Evolutionary conservation across 208 protist species (phyloP).

Genomic region (Crithidia brevicula): DNA sequence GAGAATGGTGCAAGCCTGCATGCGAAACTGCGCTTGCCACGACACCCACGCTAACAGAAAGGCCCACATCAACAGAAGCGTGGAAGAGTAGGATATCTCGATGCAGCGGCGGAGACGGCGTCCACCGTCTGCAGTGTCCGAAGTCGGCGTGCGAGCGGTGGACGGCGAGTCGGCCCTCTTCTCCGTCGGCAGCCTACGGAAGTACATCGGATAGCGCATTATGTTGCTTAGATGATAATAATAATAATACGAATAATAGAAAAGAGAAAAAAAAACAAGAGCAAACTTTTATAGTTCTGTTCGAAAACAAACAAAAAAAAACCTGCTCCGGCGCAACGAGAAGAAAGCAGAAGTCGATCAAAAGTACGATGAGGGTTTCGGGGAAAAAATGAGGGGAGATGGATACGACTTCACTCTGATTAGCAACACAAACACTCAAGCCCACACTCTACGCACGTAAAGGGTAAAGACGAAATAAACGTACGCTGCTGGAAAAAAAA

Average conservation of each 20-base stretch:
- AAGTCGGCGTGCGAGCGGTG: neutral
- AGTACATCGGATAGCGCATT: slow-evolving; percentile 38
- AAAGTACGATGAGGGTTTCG: too few species aligned
- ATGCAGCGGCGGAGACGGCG: slow-evolving; percentile 17
- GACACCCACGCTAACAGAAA: slow-evolving; percentile 55
- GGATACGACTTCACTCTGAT: too few species aligned
- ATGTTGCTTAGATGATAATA: neutral
- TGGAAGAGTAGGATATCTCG: slow-evolving; percentile 87
- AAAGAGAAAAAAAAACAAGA: neutral
- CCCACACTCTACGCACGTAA: too few species aligned
- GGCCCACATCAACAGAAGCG: slow-evolving; percentile 73
- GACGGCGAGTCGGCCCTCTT: slow-evolving; percentile 3
- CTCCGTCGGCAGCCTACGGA: slow-evolving; percentile 2
- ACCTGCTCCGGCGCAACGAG: too few species aligned
- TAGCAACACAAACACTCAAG: too few species aligned
- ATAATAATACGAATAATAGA: neutral
- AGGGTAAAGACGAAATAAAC: too few species aligned
- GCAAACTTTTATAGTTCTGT: too few species aligned
- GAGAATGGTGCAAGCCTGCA: slow-evolving; percentile 59
- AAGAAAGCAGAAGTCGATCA: too few species aligned
- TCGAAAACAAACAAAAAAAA: too few species aligned
- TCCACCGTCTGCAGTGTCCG: neutral
- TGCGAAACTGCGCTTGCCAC: slow-evolving; percentile 39
- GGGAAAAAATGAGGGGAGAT: too few species aligned
- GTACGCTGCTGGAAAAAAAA: too few species aligned